A percentile compares a stretch with the other conserved stretches of the same genome.
Evolutionary conservation across 2,329 filamentous ascomycete genomes (phyloP).

Genomic region (Cryphonectria nitschkei): DNA sequence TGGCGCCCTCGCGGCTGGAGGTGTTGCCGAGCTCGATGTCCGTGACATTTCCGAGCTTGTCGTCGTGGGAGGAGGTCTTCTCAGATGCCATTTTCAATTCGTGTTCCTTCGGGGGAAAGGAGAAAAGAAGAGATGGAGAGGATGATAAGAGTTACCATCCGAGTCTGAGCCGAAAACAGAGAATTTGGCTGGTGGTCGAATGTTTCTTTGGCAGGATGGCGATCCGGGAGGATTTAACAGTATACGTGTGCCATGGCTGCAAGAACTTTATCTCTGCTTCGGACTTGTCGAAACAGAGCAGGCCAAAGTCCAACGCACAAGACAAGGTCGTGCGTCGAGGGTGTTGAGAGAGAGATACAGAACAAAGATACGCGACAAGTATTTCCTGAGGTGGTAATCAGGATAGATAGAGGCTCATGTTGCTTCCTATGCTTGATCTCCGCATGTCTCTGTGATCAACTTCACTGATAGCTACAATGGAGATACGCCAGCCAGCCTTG

Average conservation of each 20-base stretch:
- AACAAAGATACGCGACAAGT: not conserved
- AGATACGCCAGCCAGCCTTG: not conserved
- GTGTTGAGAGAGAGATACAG: not conserved
- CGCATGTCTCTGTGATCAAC: not conserved
- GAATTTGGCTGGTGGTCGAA: not conserved
- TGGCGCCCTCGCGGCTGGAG: conserved; percentile 17
- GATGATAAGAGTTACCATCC: not conserved
- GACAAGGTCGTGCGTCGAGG: not conserved
- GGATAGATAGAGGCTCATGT: not conserved
- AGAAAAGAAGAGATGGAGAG: not conserved
- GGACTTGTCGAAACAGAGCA: not conserved
- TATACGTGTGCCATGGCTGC: not conserved
- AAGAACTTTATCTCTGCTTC: not conserved
- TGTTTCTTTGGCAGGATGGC: not conserved
- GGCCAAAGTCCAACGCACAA: not conserved
- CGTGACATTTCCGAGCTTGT: conserved; percentile 7
- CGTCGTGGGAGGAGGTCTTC: conserved; percentile 5
- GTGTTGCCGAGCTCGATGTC: conserved; percentile 16
- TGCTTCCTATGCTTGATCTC: not conserved
- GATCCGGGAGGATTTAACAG: not conserved
- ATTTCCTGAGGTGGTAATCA: not conserved
- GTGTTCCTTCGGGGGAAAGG: not conserved
- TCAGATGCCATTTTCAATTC: conserved; percentile 10
- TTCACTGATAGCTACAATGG: not conserved
- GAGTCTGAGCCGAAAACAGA: too few relatives aligned